Base-by-base conservation (phyloP, 1,284 basidiomycete genomes). In the Ceratobasidium sp. region DNA sequence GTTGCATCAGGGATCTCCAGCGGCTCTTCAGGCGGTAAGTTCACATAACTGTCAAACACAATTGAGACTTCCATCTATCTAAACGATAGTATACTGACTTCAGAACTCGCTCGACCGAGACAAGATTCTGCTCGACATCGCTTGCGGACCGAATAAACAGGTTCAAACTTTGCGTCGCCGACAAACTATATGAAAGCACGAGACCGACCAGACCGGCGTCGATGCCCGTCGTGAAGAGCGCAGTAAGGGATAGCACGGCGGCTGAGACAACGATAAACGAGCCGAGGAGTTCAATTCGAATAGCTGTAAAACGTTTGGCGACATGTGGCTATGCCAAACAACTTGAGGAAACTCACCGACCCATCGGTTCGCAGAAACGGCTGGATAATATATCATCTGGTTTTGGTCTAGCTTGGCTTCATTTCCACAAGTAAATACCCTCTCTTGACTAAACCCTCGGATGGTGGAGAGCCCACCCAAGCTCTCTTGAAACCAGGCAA, bases 101-200 rank as follows among this genome's bases (percentile, higher is more conserved):
- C 49, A 76, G 61, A 15, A 94, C 92, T 10, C 93, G 89, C 84
- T 95, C 95, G 9, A 95, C 94, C 80, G 95, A 96, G 80, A 97
- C 95, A 82, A 98, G 94, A 83, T 97, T 97, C 84, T 96, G 95
- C 85, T 98, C 97, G 15, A 97, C 95, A 82, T 98, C 97, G 79
- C 94, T 95, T 0, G 95, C 94, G 18, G 92, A 93, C 61, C 95
- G 90, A 6, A 97, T 95, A n/a, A 97, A 89, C 95, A 94, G 97
- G 84, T 95, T 97, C 91, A 94, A 82, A 26, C 92, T 90, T 33
- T 91, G 91, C 0, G 94, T 95, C 10, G 93, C 93, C 80, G 90
- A 94, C 84, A 98, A 86, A 1, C 95, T 94, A 85, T 97, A 97
- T 1, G 92, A 93, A 82, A 98, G 88, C 71, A 97, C 93, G 80